These are phyloP conservation scores for Ustilago nuda DNA, from an alignment of 1,284 basidiomycete species.

Conservation along the genomic window DNA sequence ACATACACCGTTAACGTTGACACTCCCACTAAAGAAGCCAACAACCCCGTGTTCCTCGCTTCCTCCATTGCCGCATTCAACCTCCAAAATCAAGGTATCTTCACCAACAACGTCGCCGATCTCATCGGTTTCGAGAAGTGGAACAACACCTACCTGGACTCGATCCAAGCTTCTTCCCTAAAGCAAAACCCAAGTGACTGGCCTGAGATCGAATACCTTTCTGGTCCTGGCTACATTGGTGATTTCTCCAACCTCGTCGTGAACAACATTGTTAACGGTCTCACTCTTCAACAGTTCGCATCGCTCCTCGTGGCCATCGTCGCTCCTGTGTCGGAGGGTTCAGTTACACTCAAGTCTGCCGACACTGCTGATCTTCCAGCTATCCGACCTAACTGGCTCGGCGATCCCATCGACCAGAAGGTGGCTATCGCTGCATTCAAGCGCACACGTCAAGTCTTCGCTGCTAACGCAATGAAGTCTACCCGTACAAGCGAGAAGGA, in stretches of 20 bases:
- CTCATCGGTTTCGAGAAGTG: constrained; percentile 55
- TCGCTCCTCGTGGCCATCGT: constrained; percentile 53
- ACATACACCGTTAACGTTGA: constrained; percentile 55
- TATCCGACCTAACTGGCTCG: constrained; percentile 70
- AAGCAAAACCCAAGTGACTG: constrained; percentile 46
- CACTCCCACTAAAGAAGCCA: constrained; percentile 45
- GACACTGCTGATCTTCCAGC: constrained; percentile 70
- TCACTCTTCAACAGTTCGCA: constrained; percentile 42
- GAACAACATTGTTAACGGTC: constrained; percentile 38
- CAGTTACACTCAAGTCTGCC: constrained; percentile 68
- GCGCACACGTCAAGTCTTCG: constrained; percentile 58
- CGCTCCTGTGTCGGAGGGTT: constrained; percentile 66
- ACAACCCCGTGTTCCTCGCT: constrained; percentile 50
- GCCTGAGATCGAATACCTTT: constrained; percentile 57
- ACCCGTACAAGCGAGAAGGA: constrained; percentile 69
- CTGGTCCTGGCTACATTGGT: constrained; percentile 52
- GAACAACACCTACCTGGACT: constrained; percentile 36
- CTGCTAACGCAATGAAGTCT: constrained; percentile 66
- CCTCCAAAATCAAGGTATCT: constrained; percentile 34
- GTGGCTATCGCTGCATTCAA: constrained; percentile 56
- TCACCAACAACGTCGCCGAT: constrained; percentile 60
- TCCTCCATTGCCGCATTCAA: constrained; percentile 42
- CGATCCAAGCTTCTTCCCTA: constrained; percentile 38
- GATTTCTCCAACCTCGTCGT: constrained; percentile 50
- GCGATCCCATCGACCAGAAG: constrained; percentile 65